Conservation (phyloP, 73 alveolate genomes). For the Uronychia binucleata region DNA sequence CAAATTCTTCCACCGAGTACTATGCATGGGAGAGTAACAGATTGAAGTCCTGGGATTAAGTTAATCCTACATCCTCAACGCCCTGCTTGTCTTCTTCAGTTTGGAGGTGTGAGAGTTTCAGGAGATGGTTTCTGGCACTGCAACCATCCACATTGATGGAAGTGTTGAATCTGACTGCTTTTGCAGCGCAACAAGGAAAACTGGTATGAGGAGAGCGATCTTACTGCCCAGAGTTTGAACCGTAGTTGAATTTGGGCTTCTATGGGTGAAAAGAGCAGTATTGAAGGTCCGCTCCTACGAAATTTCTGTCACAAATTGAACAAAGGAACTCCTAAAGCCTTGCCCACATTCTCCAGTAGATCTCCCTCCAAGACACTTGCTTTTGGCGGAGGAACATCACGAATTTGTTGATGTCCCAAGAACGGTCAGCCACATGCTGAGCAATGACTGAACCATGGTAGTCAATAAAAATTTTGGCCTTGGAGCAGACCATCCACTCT, state of each 20-base stretch:
- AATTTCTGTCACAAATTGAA: constrained; percentile 40
- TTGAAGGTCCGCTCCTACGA: constrained; percentile 58
- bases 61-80: not conserved
- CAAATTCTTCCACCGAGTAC: not conserved
- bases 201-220: not conserved
- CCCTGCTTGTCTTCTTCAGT: not conserved
- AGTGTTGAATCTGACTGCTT: constrained; percentile 64
- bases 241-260: constrained; percentile 64
- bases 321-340: constrained; percentile 55
- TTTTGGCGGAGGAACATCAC: constrained; percentile 55
- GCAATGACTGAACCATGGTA: constrained; percentile 77
- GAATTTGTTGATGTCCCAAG: constrained; percentile 71
- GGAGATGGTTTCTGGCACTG: constrained; percentile 51
- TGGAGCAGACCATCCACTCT: constrained; percentile 71
- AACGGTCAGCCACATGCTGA: constrained; percentile 68
- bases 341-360: constrained; percentile 61
- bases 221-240: constrained; percentile 60
- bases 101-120: not conserved
- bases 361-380: constrained; percentile 64
- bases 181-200: constrained; percentile 23
- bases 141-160: constrained; percentile 56
- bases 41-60: not conserved
- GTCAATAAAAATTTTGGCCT: constrained; percentile 75
- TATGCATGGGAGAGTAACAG: not conserved
- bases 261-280: constrained; percentile 71